Evolutionary conservation across 2,329 filamentous ascomycete species (phyloP).

Genomic region (Phoma herbarum): DNA sequence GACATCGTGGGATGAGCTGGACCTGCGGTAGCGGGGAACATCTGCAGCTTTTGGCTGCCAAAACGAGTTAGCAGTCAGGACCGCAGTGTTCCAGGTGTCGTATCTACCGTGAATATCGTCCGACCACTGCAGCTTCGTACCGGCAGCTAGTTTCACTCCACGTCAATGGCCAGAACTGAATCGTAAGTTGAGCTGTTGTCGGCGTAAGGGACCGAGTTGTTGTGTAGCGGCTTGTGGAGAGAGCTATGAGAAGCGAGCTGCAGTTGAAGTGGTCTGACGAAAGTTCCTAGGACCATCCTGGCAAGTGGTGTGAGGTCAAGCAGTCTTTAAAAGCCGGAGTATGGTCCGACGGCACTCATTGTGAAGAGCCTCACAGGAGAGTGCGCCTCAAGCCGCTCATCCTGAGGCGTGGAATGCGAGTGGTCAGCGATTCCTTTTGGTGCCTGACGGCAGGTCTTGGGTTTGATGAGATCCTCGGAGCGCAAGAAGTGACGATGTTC

Average conservation of each 20-base stretch:
- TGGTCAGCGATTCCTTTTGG: slow-evolving; percentile 16
- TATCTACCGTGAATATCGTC: slow-evolving; percentile 10
- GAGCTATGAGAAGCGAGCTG: not conserved
- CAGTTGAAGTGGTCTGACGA: slow-evolving; percentile 6
- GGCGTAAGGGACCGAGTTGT: not conserved
- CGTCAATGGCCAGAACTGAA: not conserved
- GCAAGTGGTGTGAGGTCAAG: slow-evolving; percentile 11
- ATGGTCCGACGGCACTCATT: slow-evolving; percentile 6
- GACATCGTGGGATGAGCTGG: not conserved
- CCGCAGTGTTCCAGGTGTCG: not conserved
- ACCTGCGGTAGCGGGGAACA: too few species aligned
- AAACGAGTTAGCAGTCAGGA: slow-evolving; percentile 5
- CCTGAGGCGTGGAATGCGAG: not conserved
- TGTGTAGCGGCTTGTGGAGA: not conserved
- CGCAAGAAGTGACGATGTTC: not conserved
- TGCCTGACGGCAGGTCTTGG: slow-evolving; percentile 7
- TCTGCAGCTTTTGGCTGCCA: not conserved
- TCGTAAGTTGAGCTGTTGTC: slow-evolving; percentile 1
- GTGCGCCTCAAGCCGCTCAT: not conserved
- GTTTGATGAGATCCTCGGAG: not conserved
- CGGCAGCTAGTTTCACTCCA: not conserved
- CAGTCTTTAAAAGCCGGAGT: slow-evolving; percentile 11
- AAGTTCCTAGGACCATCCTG: slow-evolving; percentile 7
- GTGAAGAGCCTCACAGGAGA: slow-evolving; percentile 1
- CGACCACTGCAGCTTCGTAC: not conserved